Conservation (phyloP, 2,329 filamentous ascomycete species). For the Trichoderma lentiforme region DNA sequence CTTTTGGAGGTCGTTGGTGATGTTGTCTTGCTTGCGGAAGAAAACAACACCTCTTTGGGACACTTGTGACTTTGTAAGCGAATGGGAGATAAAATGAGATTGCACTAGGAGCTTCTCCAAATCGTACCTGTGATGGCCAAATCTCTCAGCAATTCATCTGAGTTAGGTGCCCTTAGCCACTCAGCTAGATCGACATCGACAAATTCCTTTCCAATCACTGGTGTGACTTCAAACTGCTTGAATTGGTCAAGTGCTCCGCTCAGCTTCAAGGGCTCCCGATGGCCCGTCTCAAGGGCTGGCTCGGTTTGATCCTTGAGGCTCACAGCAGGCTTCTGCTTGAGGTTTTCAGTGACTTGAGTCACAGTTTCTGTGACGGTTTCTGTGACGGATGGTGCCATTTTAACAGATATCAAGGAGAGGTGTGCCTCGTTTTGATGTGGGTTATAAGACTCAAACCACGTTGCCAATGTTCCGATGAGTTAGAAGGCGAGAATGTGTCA, state of each 20-base stretch:
- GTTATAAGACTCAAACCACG: neutral
- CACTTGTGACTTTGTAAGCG: constrained; percentile 18
- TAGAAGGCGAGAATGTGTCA: neutral
- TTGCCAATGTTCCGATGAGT: neutral
- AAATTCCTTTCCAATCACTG: constrained; percentile 50
- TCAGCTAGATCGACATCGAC: constrained; percentile 34
- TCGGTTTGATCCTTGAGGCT: neutral
- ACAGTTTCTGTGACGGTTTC: neutral
- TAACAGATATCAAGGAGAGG: neutral
- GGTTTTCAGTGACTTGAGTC: neutral
- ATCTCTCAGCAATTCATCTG: constrained; percentile 50
- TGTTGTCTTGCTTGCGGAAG: constrained; percentile 33
- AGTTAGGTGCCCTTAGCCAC: constrained; percentile 34
- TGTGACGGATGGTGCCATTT: constrained; percentile 10
- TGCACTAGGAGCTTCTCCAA: neutral
- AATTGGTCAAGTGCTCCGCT: constrained; percentile 34
- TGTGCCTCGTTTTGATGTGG: neutral
- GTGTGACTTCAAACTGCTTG: constrained; percentile 41
- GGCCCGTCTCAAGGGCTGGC: neutral
- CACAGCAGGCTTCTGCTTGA: neutral
- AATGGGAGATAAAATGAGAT: neutral
- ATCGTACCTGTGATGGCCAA: constrained; percentile 46
- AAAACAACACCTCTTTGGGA: constrained; percentile 40
- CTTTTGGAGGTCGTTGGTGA: constrained; percentile 37
- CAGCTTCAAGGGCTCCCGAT: constrained; percentile 12